A percentile compares a stretch with the other conserved stretches of the same genome.
Conservation (phyloP, 352 stramenopile species). For the Pythium rishiriense region DNA sequence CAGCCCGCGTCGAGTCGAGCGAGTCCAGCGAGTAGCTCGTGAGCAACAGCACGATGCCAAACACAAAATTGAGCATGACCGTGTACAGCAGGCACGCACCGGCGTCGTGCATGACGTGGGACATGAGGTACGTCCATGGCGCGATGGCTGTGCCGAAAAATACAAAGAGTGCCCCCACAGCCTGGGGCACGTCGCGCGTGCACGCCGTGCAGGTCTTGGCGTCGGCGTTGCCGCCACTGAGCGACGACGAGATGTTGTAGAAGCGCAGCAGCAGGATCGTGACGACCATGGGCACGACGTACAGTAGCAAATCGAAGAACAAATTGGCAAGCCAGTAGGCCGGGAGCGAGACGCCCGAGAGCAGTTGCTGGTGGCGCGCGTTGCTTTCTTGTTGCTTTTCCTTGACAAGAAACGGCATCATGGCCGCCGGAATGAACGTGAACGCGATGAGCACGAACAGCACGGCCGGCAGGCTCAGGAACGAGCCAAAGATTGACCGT, state of each 20-base stretch:
- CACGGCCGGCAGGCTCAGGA: conserved; percentile 69
- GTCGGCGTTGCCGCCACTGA: conserved; percentile 31
- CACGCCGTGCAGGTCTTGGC: conserved; percentile 32
- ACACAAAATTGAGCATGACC: conserved; percentile 70
- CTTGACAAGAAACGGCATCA: conserved; percentile 96
- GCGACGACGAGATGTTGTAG: conserved; percentile 56
- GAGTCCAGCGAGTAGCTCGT: conserved; percentile 56
- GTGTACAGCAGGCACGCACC: conserved; percentile 60
- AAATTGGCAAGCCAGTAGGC: conserved; percentile 98
- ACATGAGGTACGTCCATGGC: conserved; percentile 69
- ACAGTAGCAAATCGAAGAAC: conserved; percentile 91
- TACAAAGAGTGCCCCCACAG: conserved; percentile 53
- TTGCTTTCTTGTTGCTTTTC: conserved; percentile 93
- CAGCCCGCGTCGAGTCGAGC: conserved; percentile 41
- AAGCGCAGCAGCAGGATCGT: conserved; percentile 52
- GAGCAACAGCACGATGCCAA: conserved; percentile 68
- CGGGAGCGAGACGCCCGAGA: conserved; percentile 92
- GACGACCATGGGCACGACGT: conserved; percentile 75
- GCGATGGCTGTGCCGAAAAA: conserved; percentile 62
- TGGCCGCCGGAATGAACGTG: conserved; percentile 91
- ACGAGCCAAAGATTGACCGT: conserved; percentile 58
- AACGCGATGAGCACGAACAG: conserved; percentile 92
- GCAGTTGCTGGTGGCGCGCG: conserved; percentile 96
- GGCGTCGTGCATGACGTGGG: conserved; percentile 60
- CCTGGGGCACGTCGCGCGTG: conserved; percentile 47